phyloP scores from a whole-genome alignment of 371 early-diverging fungal genomes.

The Rhizopus delemar region DNA sequence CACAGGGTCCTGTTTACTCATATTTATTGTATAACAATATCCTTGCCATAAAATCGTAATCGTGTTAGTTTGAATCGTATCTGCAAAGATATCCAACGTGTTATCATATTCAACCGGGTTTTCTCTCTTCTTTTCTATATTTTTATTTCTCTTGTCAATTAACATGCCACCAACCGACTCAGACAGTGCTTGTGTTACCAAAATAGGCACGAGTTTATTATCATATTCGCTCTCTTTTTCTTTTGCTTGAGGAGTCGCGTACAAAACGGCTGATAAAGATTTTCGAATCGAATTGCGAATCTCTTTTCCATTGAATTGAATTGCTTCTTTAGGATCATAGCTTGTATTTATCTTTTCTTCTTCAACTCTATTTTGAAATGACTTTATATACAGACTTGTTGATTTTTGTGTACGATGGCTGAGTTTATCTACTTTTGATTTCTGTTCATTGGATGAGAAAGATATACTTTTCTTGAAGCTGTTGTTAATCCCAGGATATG shows the following conservation, averaged over 20 bases:
- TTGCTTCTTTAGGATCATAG: constrained; percentile 34
- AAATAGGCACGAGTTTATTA: constrained; percentile 34
- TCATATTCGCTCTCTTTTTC: constrained; percentile 5
- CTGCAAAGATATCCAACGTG: constrained; percentile 31
- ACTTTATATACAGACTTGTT: constrained; percentile 38
- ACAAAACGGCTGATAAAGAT: constrained; percentile 42
- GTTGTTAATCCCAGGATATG: constrained; percentile 34
- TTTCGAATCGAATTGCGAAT: constrained; percentile 36
- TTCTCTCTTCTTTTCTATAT: constrained; percentile 17
- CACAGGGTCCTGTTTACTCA: constrained; percentile 6
- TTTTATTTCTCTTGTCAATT: constrained; percentile 16
- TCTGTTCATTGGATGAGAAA: constrained; percentile 10
- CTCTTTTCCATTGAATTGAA: constrained; percentile 33
- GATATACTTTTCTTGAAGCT: constrained; percentile 22
- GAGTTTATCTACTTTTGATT: constrained; percentile 4
- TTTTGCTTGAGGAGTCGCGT: constrained; percentile 37
- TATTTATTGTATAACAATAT: constrained; percentile 30
- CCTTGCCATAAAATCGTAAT: constrained; percentile 44
- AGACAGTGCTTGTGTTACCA: constrained; percentile 39
- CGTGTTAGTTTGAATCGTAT: constrained; percentile 7
- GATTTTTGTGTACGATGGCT: constrained; percentile 35
- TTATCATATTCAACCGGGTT: constrained; percentile 42
- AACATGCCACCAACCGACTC: constrained; percentile 39
- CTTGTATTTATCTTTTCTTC: constrained; percentile 6
- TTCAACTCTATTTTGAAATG: constrained; percentile 26